Percentiles rank a stretch among this genome's conserved stretches.
These are phyloP conservation scores for Cicer yamashitae DNA, from an alignment of 306 rosid species.

Conservation along the genomic window DNA sequence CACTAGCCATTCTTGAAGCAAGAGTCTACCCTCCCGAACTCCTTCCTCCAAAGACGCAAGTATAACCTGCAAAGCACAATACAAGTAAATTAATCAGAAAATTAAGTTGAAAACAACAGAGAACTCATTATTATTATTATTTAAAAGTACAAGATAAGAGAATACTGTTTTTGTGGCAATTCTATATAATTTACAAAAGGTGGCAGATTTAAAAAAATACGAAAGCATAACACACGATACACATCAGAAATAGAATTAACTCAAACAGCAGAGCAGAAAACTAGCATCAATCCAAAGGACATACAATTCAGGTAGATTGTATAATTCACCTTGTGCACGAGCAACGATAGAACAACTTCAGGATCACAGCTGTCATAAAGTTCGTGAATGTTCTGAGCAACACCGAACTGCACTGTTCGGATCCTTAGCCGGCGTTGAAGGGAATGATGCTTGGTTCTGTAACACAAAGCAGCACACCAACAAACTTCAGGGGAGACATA, in stretches of 20 bases:
- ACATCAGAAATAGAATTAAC: constrained; percentile 21
- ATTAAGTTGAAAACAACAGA: constrained; percentile 36
- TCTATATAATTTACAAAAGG: constrained; percentile 22
- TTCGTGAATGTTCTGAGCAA: constrained; percentile 77
- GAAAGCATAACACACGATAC: constrained; percentile 2
- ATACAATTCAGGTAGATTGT: constrained; percentile 33
- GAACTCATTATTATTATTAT: background rate
- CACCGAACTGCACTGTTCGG: constrained; percentile 79
- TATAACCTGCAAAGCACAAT: constrained; percentile 67
- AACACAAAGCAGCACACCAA: constrained; percentile 43
- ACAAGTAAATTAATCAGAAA: constrained; percentile 13
- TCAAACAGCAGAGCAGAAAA: background rate
- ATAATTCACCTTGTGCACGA: constrained; percentile 83
- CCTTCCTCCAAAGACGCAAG: constrained; percentile 95
- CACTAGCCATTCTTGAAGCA: constrained; percentile 99
- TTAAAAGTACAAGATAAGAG: constrained; percentile 1
- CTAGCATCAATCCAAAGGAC: constrained; percentile 19
- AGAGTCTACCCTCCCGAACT: constrained; percentile 91
- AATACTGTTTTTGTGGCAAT: constrained; percentile 21
- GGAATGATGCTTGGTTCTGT: constrained; percentile 75
- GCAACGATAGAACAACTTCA: constrained; percentile 84
- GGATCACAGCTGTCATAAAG: constrained; percentile 91
- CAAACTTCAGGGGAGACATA: constrained; percentile 30
- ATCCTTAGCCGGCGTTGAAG: constrained; percentile 86
- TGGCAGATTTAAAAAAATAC: constrained; percentile 23